Conservation (phyloP, 106 monocot species). For the Ottelia alismoides region DNA sequence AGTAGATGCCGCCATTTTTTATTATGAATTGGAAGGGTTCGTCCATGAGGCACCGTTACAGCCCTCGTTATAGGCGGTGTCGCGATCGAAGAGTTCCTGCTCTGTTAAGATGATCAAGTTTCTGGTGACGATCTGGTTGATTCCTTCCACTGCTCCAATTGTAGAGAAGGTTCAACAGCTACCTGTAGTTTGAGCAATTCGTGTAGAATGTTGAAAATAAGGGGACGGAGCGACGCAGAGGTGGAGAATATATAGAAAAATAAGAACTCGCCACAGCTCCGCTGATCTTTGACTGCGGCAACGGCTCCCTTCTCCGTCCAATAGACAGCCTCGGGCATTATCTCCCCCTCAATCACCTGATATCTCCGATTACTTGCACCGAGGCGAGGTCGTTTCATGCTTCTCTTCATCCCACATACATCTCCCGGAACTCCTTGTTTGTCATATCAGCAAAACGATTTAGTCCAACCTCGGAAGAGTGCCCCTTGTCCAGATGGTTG, state of each 20-base stretch:
- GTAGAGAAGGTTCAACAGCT: slow-evolving; percentile 14
- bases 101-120: slow-evolving; percentile 4
- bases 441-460: slow-evolving; percentile 54
- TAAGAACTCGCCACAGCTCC: no score
- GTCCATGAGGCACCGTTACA: slow-evolving; percentile 10
- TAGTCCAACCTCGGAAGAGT: slow-evolving; percentile 25
- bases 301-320: slow-evolving; percentile 12
- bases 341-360: neutral
- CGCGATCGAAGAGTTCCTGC: slow-evolving; percentile 9
- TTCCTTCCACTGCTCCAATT: no score
- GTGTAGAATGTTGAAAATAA: neutral
- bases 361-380: slow-evolving; percentile 8
- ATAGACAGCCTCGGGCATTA: slow-evolving; percentile 8
- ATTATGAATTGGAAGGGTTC: slow-evolving; percentile 11
- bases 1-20: slow-evolving; percentile 10
- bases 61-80: slow-evolving; percentile 7
- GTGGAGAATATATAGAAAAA: no score
- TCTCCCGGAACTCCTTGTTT: slow-evolving; percentile 25
- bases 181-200: no score
- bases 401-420: slow-evolving; percentile 17
- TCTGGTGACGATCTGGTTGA: no score
- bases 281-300: no score
- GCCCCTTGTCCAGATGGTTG: slow-evolving; percentile 17
- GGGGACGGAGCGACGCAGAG: slow-evolving; percentile 3
- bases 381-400: neutral